Evolutionary conservation across 441 rosid genomes (phyloP).

Genomic region (Lepidium campestre): DNA sequence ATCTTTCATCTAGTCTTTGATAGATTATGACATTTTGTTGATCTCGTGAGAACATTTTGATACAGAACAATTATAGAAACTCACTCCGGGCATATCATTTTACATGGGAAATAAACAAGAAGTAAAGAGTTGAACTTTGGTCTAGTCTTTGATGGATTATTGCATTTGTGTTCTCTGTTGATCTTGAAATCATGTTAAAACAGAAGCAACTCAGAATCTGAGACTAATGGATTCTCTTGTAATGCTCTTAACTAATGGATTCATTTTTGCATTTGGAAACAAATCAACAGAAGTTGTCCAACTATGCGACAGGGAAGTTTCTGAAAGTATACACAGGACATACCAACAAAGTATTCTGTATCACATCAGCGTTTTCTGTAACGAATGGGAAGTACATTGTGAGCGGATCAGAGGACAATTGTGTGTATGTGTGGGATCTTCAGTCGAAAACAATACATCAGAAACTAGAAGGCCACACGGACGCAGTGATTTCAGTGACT

Average conservation of each 20-base stretch:
- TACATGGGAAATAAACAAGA: not conserved
- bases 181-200: not conserved
- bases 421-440: slow-evolving; percentile 89
- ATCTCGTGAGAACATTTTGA: not conserved
- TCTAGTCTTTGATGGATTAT: not conserved
- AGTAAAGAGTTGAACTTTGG: not conserved
- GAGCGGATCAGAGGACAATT: slow-evolving; percentile 89
- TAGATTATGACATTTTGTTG: not conserved
- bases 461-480: slow-evolving; percentile 80
- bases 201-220: not conserved
- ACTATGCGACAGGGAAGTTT: slow-evolving; percentile 83
- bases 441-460: slow-evolving; percentile 75
- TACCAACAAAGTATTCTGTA: slow-evolving; percentile 64
- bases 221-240: not conserved
- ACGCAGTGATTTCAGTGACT: slow-evolving; percentile 70
- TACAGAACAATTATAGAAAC: not conserved
- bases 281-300: slow-evolving; percentile 67
- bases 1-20: not conserved
- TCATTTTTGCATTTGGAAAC: not conserved
- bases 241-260: not conserved
- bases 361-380: slow-evolving; percentile 84
- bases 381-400: slow-evolving; percentile 89
- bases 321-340: slow-evolving; percentile 81
- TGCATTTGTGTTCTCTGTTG: not conserved
- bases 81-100: not conserved